phyloP scores from a whole-genome alignment of 129 eudicot species.

The Smallanthus sonchifolius region DNA sequence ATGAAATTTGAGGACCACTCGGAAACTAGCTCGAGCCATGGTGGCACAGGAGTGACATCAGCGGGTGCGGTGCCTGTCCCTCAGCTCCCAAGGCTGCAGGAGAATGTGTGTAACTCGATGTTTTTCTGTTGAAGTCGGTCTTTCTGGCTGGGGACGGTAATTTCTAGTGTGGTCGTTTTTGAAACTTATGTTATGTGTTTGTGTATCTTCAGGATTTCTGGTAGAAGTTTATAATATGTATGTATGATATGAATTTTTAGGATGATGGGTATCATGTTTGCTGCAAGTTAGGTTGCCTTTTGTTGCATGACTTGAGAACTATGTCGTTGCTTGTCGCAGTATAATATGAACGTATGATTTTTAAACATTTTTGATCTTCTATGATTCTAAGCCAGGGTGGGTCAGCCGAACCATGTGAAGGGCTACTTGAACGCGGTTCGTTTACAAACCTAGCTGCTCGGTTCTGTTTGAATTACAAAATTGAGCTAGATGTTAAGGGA shows the following conservation, averaged over 20 bases:
- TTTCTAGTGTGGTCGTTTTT: background rate
- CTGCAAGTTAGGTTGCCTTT: background rate
- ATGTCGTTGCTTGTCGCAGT: background rate
- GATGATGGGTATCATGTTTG: slow-evolving; percentile 1
- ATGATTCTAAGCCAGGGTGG: no score
- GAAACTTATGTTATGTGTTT: background rate
- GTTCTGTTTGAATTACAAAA: no score
- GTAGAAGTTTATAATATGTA: background rate
- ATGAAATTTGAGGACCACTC: slow-evolving; percentile 64
- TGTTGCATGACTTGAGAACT: no score
- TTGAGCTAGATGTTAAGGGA: no score
- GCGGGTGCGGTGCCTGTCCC: slow-evolving; percentile 41
- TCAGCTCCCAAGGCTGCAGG: slow-evolving; percentile 58
- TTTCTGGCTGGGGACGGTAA: background rate
- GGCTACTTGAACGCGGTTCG: no score
- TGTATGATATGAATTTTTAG: slow-evolving; percentile 3
- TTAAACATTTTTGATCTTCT: no score
- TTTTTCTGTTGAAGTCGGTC: slow-evolving; percentile 41
- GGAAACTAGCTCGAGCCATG: slow-evolving; percentile 59
- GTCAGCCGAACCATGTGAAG: no score
- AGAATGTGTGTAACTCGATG: slow-evolving; percentile 64
- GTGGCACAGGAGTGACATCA: slow-evolving; percentile 42
- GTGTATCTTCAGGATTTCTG: slow-evolving; percentile 17
- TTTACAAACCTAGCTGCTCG: no score
- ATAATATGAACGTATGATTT: no score